Conservation (phyloP, 495 filamentous ascomycete genomes). For the Penicillium steckii region DNA sequence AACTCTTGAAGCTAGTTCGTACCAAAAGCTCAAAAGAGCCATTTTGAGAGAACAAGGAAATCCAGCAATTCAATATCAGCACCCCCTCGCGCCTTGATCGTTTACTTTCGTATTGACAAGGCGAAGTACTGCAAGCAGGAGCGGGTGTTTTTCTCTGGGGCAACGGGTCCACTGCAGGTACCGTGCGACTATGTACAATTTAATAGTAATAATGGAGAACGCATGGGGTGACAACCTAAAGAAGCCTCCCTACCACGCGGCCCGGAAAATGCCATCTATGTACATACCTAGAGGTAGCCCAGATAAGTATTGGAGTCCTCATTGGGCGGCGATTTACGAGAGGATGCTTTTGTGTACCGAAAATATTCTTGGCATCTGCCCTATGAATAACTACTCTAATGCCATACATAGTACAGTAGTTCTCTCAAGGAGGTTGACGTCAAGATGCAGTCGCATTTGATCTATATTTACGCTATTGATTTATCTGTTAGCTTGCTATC, state of each 20-base stretch:
- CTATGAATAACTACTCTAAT: not conserved
- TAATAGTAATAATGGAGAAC: conserved; percentile 1
- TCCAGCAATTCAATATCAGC: too few species aligned
- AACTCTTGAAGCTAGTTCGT: too few species aligned
- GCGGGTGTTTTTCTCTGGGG: not conserved
- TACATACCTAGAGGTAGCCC: too few species aligned
- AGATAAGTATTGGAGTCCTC: conserved; percentile 28
- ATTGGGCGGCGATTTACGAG: conserved; percentile 22
- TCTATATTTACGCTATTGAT: conserved; percentile 6
- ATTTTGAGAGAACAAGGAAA: too few species aligned
- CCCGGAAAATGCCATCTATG: conserved; percentile 7
- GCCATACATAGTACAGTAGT: not conserved
- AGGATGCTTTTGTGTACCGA: conserved; percentile 24
- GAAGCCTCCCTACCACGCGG: conserved; percentile 7
- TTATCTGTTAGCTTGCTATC: conserved; percentile 5
- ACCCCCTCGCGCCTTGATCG: too few species aligned
- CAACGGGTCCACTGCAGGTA: conserved; percentile 10
- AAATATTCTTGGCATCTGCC: conserved; percentile 12
- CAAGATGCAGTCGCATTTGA: not conserved
- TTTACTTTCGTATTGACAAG: too few species aligned
- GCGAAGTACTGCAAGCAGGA: too few species aligned
- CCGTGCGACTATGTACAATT: not conserved
- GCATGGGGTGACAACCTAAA: conserved; percentile 13
- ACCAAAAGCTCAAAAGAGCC: too few species aligned
- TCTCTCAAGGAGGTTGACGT: not conserved